A percentile compares a stretch with the other conserved stretches of the same genome.
Evolutionary conservation across 1,284 basidiomycete genomes (phyloP).

Genomic region (Marasmius fiardii): DNA sequence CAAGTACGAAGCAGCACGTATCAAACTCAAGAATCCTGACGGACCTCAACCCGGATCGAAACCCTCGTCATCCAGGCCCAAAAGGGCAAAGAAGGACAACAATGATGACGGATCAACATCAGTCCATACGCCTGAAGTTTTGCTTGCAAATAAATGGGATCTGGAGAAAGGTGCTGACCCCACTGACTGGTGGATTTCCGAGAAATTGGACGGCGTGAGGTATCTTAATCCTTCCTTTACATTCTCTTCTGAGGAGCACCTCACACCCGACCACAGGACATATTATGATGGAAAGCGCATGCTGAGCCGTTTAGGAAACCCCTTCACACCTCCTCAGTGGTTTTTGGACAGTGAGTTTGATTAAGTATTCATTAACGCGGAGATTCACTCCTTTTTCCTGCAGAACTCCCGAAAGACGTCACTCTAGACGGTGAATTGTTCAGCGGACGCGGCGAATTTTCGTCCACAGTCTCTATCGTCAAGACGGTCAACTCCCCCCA

Average conservation of each 20-base stretch:
- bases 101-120: conserved; percentile 27
- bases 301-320: conserved; percentile 57
- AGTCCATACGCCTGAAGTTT: conserved; percentile 28
- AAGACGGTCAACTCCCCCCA: conserved; percentile 54
- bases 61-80: conserved; percentile 15
- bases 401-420: conserved; percentile 56
- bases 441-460: conserved; percentile 55
- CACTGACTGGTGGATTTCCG: conserved; percentile 65
- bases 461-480: conserved; percentile 57
- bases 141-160: conserved; percentile 63
- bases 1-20: conserved; percentile 49
- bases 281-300: conserved; percentile 60
- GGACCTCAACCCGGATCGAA: conserved; percentile 29
- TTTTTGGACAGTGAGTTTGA: conserved; percentile 51
- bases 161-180: conserved; percentile 53
- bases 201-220: conserved; percentile 61
- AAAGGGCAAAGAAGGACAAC: conserved; percentile 14
- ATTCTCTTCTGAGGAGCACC: neutral
- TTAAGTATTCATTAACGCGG: neutral
- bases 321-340: conserved; percentile 57
- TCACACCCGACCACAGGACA: conserved; percentile 32
- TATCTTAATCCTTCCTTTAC: conserved; percentile 15
- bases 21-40: conserved; percentile 45
- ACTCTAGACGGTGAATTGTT: conserved; percentile 67
- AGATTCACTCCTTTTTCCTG: neutral